Evolutionary conservation across 1,139 yeast genomes (phyloP).

Genomic region (Saccharomyces pastorianus): DNA sequence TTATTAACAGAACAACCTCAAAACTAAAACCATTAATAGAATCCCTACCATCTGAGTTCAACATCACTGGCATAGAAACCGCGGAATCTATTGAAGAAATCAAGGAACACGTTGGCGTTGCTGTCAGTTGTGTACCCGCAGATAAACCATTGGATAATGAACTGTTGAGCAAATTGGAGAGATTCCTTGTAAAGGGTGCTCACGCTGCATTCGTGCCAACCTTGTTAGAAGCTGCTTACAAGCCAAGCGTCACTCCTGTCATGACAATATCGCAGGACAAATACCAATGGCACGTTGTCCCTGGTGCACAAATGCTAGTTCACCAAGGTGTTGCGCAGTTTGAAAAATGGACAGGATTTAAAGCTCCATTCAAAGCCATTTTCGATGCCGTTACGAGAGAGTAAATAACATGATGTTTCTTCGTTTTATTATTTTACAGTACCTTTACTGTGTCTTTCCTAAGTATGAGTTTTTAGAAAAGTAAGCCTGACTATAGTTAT

Average conservation of each 20-base stretch:
- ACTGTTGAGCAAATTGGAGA: constrained; percentile 43
- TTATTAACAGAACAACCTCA: constrained; percentile 73
- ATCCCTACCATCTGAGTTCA: constrained; percentile 53
- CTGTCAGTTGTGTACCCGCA: constrained; percentile 86
- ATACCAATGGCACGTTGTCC: constrained; percentile 62
- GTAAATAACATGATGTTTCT: neutral
- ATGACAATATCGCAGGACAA: constrained; percentile 64
- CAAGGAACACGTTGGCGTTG: constrained; percentile 44
- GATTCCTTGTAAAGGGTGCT: constrained; percentile 36
- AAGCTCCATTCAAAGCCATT: constrained; percentile 53
- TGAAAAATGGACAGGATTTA: constrained; percentile 63
- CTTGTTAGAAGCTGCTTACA: constrained; percentile 86
- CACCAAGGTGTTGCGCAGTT: constrained; percentile 90
- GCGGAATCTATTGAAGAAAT: constrained; percentile 36
- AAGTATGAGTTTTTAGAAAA: neutral
- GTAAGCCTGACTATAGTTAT: neutral
- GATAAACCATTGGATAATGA: constrained; percentile 60
- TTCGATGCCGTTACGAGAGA: constrained; percentile 47
- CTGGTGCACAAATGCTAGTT: constrained; percentile 86
- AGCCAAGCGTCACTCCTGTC: constrained; percentile 76
- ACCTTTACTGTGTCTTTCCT: neutral
- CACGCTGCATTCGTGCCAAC: constrained; percentile 41
- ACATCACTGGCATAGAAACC: constrained; percentile 52
- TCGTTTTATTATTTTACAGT: neutral
- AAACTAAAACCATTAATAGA: constrained; percentile 54